A percentile compares a stretch with the other conserved stretches of the same genome.
phyloP scores from a whole-genome alignment of 75 land plant species.

The Picea glauca region DNA sequence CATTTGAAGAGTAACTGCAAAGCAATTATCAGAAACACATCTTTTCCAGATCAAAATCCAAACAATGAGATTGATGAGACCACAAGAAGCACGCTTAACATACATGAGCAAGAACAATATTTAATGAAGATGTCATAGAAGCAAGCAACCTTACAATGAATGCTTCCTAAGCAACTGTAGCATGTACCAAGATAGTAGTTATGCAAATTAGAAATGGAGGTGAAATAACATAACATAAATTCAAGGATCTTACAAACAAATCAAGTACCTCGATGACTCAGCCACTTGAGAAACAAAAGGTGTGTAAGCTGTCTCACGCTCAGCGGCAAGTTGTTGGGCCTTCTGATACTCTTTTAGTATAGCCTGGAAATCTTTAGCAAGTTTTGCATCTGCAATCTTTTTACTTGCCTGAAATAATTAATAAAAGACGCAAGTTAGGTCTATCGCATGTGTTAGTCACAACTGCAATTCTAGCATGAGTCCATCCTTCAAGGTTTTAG shows the following conservation, averaged over 20 bases:
- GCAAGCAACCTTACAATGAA: background rate
- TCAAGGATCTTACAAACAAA: background rate
- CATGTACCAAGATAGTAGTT: background rate
- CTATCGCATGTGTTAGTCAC: background rate
- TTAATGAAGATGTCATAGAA: background rate
- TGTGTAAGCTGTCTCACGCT: slow-evolving; percentile 40
- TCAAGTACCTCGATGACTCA: slow-evolving; percentile 1
- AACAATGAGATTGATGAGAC: background rate
- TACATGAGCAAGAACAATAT: background rate
- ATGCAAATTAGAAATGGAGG: background rate
- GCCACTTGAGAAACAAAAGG: slow-evolving; percentile 37
- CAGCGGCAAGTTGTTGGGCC: slow-evolving; percentile 58
- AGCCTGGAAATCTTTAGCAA: slow-evolving; percentile 70
- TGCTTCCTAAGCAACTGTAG: background rate
- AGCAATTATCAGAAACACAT: slow-evolving; percentile 1
- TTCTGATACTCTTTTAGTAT: slow-evolving; percentile 63
- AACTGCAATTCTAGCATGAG: slow-evolving; percentile 1
- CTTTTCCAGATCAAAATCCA: background rate
- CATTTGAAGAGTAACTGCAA: slow-evolving; percentile 32
- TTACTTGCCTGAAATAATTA: slow-evolving; percentile 44
- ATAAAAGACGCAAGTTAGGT: background rate
- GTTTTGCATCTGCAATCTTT: slow-evolving; percentile 69
- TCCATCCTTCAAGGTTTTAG: background rate
- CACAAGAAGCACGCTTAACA: background rate
- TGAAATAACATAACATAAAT: background rate